A percentile compares a stretch with the other conserved stretches of the same genome.
phyloP scores from a whole-genome alignment of 108 stramenopile species.

The Aureococcus anophagefferens region DNA sequence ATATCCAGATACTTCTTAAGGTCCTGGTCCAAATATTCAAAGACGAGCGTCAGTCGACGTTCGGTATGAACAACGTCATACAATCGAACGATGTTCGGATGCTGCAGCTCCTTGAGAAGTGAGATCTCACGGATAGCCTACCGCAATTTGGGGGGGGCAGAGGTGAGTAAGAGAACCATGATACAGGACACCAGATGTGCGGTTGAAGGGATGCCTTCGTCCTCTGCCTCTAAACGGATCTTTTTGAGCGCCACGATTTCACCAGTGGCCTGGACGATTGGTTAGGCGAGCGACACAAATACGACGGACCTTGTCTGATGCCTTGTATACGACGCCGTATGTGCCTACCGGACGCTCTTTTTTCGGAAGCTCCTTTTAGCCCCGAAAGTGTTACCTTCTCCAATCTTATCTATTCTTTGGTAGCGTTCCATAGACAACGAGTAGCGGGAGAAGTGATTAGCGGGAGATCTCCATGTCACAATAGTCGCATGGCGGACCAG shows the following conservation, averaged over 20 bases:
- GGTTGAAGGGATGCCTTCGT: slow-evolving; percentile 85
- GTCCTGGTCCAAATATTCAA: slow-evolving; percentile 98
- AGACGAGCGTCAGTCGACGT: slow-evolving; percentile 84
- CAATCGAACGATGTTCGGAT: slow-evolving; percentile 88
- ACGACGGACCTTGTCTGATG: slow-evolving; percentile 87
- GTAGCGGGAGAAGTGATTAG: too few relatives aligned
- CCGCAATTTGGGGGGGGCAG: neutral
- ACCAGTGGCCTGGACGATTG: slow-evolving; percentile 48
- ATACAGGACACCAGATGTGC: too few relatives aligned
- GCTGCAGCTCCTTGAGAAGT: slow-evolving; percentile 75
- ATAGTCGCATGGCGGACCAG: too few relatives aligned
- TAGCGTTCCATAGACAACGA: slow-evolving; percentile 48
- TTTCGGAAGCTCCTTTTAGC: too few relatives aligned
- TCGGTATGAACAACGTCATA: slow-evolving; percentile 98
- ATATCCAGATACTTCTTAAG: slow-evolving; percentile 91
- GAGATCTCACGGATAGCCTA: slow-evolving; percentile 85
- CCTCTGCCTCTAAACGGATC: slow-evolving; percentile 82
- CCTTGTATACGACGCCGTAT: slow-evolving; percentile 98
- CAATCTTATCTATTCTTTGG: slow-evolving; percentile 81
- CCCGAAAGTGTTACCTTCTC: slow-evolving; percentile 40
- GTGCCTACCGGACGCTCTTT: slow-evolving; percentile 55
- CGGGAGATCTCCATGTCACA: too few relatives aligned
- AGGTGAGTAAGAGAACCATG: too few relatives aligned
- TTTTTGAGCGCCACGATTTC: slow-evolving; percentile 88
- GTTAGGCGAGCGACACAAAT: too few relatives aligned